Percentiles rank a stretch among this genome's conserved stretches.
phyloP scores from a whole-genome alignment of 306 rosid species.

The Sindora glabra region DNA sequence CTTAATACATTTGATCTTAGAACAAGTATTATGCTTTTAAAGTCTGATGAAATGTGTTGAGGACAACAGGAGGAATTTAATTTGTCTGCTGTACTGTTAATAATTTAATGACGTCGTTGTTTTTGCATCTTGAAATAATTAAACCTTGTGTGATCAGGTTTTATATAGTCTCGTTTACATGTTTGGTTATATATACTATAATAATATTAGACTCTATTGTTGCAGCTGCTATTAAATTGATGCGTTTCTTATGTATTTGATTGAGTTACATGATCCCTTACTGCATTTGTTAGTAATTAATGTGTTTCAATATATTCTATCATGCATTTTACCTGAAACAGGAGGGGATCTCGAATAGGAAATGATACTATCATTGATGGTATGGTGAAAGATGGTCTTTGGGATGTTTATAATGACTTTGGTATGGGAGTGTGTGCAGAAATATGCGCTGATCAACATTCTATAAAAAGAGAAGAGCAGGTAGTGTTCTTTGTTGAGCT shows the following conservation, averaged over 20 bases:
- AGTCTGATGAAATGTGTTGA: background rate
- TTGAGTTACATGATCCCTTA: background rate
- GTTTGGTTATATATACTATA: background rate
- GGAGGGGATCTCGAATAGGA: conserved; percentile 85
- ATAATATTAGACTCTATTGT: background rate
- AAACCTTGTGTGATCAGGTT: too few relatives aligned
- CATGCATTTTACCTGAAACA: conserved; percentile 25
- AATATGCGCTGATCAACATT: conserved; percentile 63
- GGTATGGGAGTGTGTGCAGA: conserved; percentile 91
- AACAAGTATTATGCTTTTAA: background rate
- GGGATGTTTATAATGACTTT: conserved; percentile 91
- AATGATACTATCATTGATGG: conserved; percentile 81
- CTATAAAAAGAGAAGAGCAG: conserved; percentile 79
- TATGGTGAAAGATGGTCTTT: conserved; percentile 90
- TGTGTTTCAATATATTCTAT: background rate
- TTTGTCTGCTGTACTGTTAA: background rate
- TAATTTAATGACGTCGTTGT: background rate
- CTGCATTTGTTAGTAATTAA: background rate
- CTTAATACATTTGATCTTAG: background rate
- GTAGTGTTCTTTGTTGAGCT: conserved; percentile 28
- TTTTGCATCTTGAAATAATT: background rate
- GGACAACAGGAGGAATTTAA: background rate
- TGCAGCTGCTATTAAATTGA: background rate
- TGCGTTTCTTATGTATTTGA: conserved; percentile 9
- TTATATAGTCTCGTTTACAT: background rate